Base-by-base conservation (phyloP, 1,284 basidiomycete species). In the Kalmanozyma brasiliensis region DNA sequence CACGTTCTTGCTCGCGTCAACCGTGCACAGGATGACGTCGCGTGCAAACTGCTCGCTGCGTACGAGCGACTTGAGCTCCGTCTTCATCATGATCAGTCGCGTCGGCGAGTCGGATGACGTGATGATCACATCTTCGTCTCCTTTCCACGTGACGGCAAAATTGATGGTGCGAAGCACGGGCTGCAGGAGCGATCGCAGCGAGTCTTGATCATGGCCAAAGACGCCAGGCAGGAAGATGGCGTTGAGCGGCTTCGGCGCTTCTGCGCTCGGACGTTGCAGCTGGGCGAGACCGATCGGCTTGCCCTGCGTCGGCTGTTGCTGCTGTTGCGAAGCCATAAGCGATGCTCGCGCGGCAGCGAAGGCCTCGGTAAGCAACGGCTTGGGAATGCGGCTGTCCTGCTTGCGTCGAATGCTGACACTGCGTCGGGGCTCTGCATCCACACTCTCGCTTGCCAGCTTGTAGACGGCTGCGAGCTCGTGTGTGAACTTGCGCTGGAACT, bases 391-490 rank as follows among this genome's bases (percentile, higher is more conserved):
- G 17, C 69, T 70, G 34, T 69, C 64, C 36, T 74, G 71, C 59
- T 67, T 65, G 10, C 78, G 53, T n/a, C 78, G 65, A n/a, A 82
- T 46, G 29, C 63, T 65, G 38, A 81, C 74, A 34, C 70, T 74
- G 30, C 74, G 55, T 29, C 63, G 65, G 10, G 77, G 76, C 52
- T 79, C 76, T 29, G 29, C 17, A 47, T 79, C 77, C 6, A 79
- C 61, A 38, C 71, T 73, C 56, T 77, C 76, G 34, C 56, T 72
- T 9, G 46, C 71, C 11, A 82, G 65, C 45, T 64, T 52, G 62
- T 76, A 82, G 2, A 63, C 65, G 0, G 44, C 47, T 8, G 77
- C 78, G 6, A 81, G 59, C 46, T 73, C 71, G 48, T 74, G 74
- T 7, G 74, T 74, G 22, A 81, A 80, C 43, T 74, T 61, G 37